Percentiles rank a stretch among this genome's conserved stretches.
These are phyloP conservation scores for Alternaria arbusti DNA, from an alignment of 2,329 filamentous ascomycete genomes.

Conservation along the genomic window DNA sequence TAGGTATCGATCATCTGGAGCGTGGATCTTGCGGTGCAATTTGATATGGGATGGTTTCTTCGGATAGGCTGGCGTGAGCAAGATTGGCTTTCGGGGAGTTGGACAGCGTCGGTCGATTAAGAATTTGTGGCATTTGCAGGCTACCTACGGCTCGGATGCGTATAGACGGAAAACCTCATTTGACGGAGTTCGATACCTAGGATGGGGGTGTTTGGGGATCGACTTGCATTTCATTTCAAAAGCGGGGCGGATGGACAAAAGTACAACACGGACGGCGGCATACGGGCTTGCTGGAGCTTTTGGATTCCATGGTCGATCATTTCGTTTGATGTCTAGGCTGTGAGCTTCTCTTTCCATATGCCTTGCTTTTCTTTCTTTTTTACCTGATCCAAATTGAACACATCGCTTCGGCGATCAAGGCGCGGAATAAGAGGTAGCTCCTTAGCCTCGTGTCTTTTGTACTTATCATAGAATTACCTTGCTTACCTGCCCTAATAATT, in stretches of 20 bases:
- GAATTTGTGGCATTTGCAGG: conserved; percentile 49
- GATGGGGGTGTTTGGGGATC: conserved; percentile 42
- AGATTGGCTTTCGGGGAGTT: conserved; percentile 47
- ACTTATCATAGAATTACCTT: conserved; percentile 10
- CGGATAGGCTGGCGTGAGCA: conserved; percentile 44
- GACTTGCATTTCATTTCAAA: conserved; percentile 32
- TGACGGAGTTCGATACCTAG: conserved; percentile 50
- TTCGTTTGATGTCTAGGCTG: conserved; percentile 15
- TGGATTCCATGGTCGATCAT: conserved; percentile 24
- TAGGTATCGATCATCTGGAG: conserved; percentile 43
- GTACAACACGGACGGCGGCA: conserved; percentile 36
- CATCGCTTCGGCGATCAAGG: conserved; percentile 12
- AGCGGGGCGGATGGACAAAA: conserved; percentile 42
- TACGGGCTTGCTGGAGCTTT: conserved; percentile 29
- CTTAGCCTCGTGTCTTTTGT: conserved; percentile 12
- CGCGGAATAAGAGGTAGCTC: conserved; percentile 6
- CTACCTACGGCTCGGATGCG: conserved; percentile 41
- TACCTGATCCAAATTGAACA: conserved; percentile 21
- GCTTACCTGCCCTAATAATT: conserved; percentile 6
- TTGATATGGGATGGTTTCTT: conserved; percentile 44
- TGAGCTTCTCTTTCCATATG: conserved; percentile 11
- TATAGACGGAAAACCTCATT: conserved; percentile 47
- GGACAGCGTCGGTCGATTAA: conserved; percentile 46
- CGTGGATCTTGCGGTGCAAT: conserved; percentile 44
- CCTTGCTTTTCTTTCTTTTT: conserved; percentile 11